A percentile compares a stretch with the other conserved stretches of the same genome.
These are phyloP conservation scores for Yarrowia bubula DNA, from an alignment of 805 yeast species.

Conservation along the genomic window DNA sequence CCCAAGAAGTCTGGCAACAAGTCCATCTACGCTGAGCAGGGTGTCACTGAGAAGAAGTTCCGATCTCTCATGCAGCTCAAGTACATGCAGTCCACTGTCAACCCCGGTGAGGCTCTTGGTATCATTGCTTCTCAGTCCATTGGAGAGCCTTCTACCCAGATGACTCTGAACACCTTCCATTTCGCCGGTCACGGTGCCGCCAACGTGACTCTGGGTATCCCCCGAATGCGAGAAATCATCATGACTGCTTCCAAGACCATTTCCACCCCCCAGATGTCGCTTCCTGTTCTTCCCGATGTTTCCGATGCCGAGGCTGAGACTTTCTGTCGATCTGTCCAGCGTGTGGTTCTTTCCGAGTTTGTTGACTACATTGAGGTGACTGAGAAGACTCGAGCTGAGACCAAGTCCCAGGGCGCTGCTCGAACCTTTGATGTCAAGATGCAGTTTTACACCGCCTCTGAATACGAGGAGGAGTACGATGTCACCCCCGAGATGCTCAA, in stretches of 20 bases:
- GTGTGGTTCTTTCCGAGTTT: slow-evolving; percentile 81
- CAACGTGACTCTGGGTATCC: slow-evolving; percentile 98
- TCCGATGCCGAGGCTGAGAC: slow-evolving; percentile 84
- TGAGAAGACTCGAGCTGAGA: slow-evolving; percentile 67
- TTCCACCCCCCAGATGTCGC: slow-evolving; percentile 98
- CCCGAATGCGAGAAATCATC: slow-evolving; percentile 99
- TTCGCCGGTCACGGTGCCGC: slow-evolving; percentile 99
- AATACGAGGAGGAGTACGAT: slow-evolving; percentile 86
- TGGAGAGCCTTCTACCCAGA: slow-evolving; percentile 99
- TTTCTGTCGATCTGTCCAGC: slow-evolving; percentile 86
- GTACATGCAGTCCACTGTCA: slow-evolving; percentile 90
- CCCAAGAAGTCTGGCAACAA: slow-evolving; percentile 40
- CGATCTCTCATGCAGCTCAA: slow-evolving; percentile 96
- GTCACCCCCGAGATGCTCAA: slow-evolving; percentile 78
- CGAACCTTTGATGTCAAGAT: slow-evolving; percentile 76
- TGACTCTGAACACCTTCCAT: slow-evolving; percentile 96
- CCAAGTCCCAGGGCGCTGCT: slow-evolving; percentile 41
- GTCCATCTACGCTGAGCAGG: slow-evolving; percentile 40
- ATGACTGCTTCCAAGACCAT: slow-evolving; percentile 97
- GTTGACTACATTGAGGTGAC: slow-evolving; percentile 80
- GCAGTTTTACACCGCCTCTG: slow-evolving; percentile 69
- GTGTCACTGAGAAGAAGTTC: slow-evolving; percentile 75
- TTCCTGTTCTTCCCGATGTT: slow-evolving; percentile 80
- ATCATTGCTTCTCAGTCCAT: slow-evolving; percentile 96
- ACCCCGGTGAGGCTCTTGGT: slow-evolving; percentile 98